These are phyloP conservation scores for Cordyceps cateniannulata DNA, from an alignment of 2,329 filamentous ascomycete genomes.

Conservation along the genomic window DNA sequence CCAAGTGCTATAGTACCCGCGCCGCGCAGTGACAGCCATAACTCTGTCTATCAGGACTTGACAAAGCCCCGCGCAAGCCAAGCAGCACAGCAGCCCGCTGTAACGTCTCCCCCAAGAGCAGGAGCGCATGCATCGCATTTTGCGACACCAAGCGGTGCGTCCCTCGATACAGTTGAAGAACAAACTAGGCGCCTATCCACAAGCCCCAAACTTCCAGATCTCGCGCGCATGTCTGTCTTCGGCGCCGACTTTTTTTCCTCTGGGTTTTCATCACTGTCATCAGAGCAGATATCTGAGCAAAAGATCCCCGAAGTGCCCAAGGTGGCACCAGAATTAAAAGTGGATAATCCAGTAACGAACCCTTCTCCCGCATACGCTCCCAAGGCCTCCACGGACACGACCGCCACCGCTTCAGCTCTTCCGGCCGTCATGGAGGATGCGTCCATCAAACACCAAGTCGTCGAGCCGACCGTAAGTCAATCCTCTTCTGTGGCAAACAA, in stretches of 20 bases:
- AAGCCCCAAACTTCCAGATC: slow-evolving; percentile 52
- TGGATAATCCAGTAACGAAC: not conserved
- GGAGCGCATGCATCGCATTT: not conserved
- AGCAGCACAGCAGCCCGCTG: not conserved
- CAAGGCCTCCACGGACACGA: not conserved
- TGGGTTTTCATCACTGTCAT: slow-evolving; percentile 13
- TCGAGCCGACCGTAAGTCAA: not conserved
- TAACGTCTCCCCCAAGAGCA: not conserved
- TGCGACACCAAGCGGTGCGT: not conserved
- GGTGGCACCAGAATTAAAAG: slow-evolving; percentile 7
- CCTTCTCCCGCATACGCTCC: slow-evolving; percentile 1
- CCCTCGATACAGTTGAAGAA: slow-evolving; percentile 15
- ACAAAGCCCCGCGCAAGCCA: not conserved
- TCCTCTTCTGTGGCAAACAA: not conserved
- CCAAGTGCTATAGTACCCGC: slow-evolving; percentile 12
- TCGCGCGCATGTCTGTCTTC: slow-evolving; percentile 54
- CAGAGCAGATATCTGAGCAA: slow-evolving; percentile 11
- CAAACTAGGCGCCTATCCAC: slow-evolving; percentile 34
- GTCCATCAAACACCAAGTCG: not conserved
- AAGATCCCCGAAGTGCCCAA: slow-evolving; percentile 9
- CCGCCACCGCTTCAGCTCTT: not conserved
- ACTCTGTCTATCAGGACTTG: not conserved
- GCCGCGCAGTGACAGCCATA: slow-evolving; percentile 22
- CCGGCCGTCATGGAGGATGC: not conserved
- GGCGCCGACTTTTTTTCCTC: slow-evolving; percentile 49